Percentiles rank a stretch among this genome's conserved stretches.
phyloP scores from a whole-genome alignment of 768 basidiomycete genomes.

The Calocera viscosa region DNA sequence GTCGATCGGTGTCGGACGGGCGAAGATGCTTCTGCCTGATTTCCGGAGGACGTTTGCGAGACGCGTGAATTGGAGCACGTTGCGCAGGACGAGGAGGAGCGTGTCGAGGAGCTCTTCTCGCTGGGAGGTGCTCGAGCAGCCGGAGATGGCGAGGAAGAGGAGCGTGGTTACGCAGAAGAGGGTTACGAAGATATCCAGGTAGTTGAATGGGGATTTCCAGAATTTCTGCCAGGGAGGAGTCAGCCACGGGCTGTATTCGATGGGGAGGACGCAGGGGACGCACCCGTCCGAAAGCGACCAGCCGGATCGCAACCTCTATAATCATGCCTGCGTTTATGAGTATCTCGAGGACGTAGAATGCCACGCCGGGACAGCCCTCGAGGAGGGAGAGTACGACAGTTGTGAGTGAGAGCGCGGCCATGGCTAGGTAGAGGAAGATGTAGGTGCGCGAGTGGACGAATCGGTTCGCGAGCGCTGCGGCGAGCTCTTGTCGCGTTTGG shows the following conservation, averaged over 20 bases:
- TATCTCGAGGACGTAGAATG: slow-evolving; percentile 81
- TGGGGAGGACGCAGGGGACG: slow-evolving; percentile 29
- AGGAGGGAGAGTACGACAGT: slow-evolving; percentile 73
- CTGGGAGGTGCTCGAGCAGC: slow-evolving; percentile 68
- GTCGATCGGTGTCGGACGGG: slow-evolving; percentile 30
- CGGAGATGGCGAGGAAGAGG: slow-evolving; percentile 45
- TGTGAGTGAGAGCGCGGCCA: slow-evolving; percentile 76
- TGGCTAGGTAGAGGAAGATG: slow-evolving; percentile 74
- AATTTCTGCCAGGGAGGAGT: slow-evolving; percentile 55
- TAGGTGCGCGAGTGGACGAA: slow-evolving; percentile 82
- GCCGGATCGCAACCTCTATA: slow-evolving; percentile 77
- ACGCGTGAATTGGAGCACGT: slow-evolving; percentile 83
- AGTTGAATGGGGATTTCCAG: slow-evolving; percentile 88
- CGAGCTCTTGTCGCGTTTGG: slow-evolving; percentile 69
- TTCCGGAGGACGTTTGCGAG: slow-evolving; percentile 88
- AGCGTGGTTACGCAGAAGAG: slow-evolving; percentile 81
- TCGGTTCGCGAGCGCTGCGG: slow-evolving; percentile 74
- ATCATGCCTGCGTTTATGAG: slow-evolving; percentile 90
- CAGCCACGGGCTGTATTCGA: background rate
- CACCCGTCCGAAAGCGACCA: slow-evolving; percentile 87
- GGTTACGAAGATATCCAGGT: slow-evolving; percentile 79
- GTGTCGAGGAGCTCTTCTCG: slow-evolving; percentile 93
- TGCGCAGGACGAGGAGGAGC: slow-evolving; percentile 78
- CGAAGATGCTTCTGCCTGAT: slow-evolving; percentile 43
- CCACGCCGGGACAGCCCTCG: slow-evolving; percentile 72